Conservation (phyloP, 2,329 filamentous ascomycete species). For the Aureobasidium uvarum region DNA sequence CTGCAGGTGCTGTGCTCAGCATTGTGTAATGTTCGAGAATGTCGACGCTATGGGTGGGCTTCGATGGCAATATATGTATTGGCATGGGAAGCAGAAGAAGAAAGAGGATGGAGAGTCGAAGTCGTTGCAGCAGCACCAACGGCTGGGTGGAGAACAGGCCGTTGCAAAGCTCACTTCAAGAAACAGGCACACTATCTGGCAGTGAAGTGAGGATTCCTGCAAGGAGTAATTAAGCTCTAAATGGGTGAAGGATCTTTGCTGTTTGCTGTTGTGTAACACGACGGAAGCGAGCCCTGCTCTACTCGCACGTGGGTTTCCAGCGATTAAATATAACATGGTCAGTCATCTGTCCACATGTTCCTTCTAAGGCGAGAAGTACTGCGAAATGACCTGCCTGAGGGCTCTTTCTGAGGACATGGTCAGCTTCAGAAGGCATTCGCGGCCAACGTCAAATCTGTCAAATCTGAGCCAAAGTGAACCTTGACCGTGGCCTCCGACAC, state of each 20-base stretch:
- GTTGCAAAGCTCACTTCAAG: constrained; percentile 23
- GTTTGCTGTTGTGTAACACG: constrained; percentile 20
- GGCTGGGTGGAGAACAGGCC: constrained; percentile 18
- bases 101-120: not conserved
- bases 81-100: constrained; percentile 12
- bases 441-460: constrained; percentile 15
- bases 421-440: constrained; percentile 4
- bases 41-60: constrained; percentile 4
- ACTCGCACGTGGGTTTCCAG: constrained; percentile 14
- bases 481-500: constrained; percentile 10
- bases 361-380: constrained; percentile 6
- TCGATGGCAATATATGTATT: constrained; percentile 21
- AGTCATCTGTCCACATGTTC: constrained; percentile 3
- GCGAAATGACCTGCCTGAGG: constrained; percentile 4
- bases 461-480: constrained; percentile 12
- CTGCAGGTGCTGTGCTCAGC: constrained; percentile 14
- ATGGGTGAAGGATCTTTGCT: constrained; percentile 13
- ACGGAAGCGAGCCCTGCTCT: not conserved
- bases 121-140: constrained; percentile 3
- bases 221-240: constrained; percentile 13
- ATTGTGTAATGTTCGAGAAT: constrained; percentile 23
- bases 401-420: not conserved
- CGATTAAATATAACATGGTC: constrained; percentile 21
- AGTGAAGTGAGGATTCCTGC: constrained; percentile 16
- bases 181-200: constrained; percentile 6